These are phyloP conservation scores for Cryptosporidium bovis DNA, from an alignment of 169 alveolate genomes.

Conservation along the genomic window DNA sequence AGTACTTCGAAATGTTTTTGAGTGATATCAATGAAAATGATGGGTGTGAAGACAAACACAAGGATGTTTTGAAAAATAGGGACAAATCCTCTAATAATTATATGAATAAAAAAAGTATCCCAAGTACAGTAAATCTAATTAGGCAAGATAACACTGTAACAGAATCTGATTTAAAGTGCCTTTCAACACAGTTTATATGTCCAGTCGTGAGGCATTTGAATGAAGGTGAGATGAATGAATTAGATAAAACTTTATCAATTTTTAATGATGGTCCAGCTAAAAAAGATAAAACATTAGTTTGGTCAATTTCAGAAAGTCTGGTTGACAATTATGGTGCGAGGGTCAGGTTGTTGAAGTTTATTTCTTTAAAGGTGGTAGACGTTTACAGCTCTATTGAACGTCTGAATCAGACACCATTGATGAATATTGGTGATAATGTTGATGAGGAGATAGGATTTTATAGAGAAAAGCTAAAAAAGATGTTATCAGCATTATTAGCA, in stretches of 20 bases:
- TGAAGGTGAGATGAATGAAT: slow-evolving; percentile 9
- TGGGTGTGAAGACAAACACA: too few relatives aligned
- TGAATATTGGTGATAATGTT: slow-evolving; percentile 21
- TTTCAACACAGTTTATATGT: slow-evolving; percentile 30
- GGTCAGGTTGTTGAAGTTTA: slow-evolving; percentile 17
- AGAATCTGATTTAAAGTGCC: slow-evolving; percentile 2
- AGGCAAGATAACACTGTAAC: too few relatives aligned
- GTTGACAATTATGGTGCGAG: slow-evolving; percentile 55
- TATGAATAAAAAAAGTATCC: too few relatives aligned
- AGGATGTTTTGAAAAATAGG: too few relatives aligned
- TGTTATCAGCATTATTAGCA: slow-evolving; percentile 18
- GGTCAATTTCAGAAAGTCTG: slow-evolving; percentile 54
- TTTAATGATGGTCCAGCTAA: not conserved
- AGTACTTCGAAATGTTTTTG: too few relatives aligned
- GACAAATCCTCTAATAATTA: too few relatives aligned
- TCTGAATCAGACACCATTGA: slow-evolving; percentile 9
- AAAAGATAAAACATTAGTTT: slow-evolving; percentile 20
- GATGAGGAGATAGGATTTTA: slow-evolving; percentile 19
- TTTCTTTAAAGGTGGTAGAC: slow-evolving; percentile 15
- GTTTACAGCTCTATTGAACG: slow-evolving; percentile 14
- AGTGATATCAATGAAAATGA: too few relatives aligned
- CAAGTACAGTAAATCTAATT: too few relatives aligned
- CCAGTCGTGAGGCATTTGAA: slow-evolving; percentile 24
- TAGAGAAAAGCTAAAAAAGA: slow-evolving; percentile 8
- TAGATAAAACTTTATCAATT: not conserved